Conservation (phyloP, 352 stramenopile species). For the Phytophthora constricta region DNA sequence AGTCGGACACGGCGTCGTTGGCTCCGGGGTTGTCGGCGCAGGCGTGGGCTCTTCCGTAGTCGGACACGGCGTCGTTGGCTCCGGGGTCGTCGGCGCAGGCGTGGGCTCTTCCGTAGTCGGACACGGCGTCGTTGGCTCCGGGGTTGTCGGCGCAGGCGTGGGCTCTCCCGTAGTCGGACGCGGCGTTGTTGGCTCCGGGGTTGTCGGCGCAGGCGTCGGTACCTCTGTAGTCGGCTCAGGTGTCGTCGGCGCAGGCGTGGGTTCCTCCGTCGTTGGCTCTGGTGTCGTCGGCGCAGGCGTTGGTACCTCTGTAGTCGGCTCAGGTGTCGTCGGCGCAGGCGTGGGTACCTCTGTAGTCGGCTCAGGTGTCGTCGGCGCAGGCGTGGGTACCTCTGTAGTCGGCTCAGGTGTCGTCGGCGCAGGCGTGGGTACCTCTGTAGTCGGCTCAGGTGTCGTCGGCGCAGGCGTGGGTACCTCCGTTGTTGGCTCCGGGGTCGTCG, state of each 20-base stretch:
- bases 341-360: constrained; percentile 3
- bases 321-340: constrained; percentile 2
- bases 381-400: constrained; percentile 2
- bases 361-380: constrained; percentile 3
- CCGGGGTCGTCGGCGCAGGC: constrained; percentile 1
- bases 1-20: too few species aligned
- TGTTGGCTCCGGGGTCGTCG: constrained; percentile 9
- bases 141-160: constrained; percentile 1
- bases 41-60: constrained; percentile 5
- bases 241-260: constrained; percentile 2
- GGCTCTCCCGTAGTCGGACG: constrained; percentile 6
- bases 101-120: constrained; percentile 5
- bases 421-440: not conserved
- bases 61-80: too few species aligned
- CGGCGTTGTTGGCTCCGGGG: too few species aligned
- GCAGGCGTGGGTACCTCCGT: not conserved
- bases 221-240: constrained; percentile 6
- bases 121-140: too few species aligned
- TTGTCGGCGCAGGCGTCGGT: constrained; percentile 1
- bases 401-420: constrained; percentile 6
- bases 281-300: constrained; percentile 1
- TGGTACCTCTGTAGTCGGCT: constrained; percentile 2
- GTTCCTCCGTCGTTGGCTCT: not conserved
- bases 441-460: constrained; percentile 11
- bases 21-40: constrained; percentile 1